phyloP scores from a whole-genome alignment of 2,329 filamentous ascomycete genomes.

The Fusarium verticillioides region DNA sequence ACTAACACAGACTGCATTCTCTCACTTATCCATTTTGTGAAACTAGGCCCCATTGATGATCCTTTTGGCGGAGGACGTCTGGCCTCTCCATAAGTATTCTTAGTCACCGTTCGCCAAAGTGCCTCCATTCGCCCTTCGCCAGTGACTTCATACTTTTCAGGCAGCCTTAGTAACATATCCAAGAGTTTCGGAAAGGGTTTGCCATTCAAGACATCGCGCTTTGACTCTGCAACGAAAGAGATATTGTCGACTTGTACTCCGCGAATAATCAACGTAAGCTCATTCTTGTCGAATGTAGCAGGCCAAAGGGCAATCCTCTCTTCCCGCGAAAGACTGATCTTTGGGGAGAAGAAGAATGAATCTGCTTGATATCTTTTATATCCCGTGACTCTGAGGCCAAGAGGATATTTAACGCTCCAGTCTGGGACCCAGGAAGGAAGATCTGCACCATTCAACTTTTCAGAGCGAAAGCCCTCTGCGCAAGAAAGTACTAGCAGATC shows the following conservation, averaged over 20 bases:
- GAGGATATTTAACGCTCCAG: not conserved
- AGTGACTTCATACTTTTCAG: not conserved
- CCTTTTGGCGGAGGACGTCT: not conserved
- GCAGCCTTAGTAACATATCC: not conserved
- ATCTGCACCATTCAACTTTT: not conserved
- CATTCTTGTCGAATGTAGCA: not conserved
- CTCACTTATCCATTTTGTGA: not conserved
- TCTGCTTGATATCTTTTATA: not conserved
- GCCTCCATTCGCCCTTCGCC: not conserved
- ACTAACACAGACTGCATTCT: not conserved
- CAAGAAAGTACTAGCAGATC: not conserved
- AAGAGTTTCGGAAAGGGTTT: not conserved
- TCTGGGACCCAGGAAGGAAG: not conserved
- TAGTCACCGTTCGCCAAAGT: not conserved
- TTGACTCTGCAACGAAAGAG: not conserved
- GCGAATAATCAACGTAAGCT: not conserved
- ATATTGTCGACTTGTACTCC: not conserved
- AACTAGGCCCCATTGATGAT: not conserved
- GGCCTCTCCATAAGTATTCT: not conserved
- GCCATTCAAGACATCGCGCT: rapidly evolving
- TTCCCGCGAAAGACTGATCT: rapidly evolving
- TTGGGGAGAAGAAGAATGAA: not conserved
- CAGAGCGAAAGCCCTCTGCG: not conserved
- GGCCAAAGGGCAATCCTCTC: not conserved
- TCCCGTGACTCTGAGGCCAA: not conserved